These are phyloP conservation scores for Coniochaeta hoffmannii DNA, from an alignment of 2,329 filamentous ascomycete genomes.

Conservation along the genomic window DNA sequence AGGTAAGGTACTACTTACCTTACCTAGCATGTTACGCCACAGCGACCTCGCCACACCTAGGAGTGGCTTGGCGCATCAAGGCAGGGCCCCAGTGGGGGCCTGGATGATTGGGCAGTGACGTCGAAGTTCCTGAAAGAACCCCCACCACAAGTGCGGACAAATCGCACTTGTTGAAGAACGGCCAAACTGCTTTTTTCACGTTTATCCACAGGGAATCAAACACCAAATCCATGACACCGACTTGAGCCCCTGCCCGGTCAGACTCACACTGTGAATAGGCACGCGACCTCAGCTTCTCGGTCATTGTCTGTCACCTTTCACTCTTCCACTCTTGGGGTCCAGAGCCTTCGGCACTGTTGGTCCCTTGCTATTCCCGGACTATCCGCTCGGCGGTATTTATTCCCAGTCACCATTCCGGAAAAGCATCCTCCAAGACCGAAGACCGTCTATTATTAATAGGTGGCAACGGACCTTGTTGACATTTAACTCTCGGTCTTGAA, in stretches of 20 bases:
- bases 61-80: too few relatives aligned
- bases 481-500: background rate
- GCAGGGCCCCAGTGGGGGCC: background rate
- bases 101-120: background rate
- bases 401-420: background rate
- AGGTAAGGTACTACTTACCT: too few relatives aligned
- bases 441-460: background rate
- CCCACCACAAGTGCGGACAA: background rate
- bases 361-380: background rate
- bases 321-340: background rate
- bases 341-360: background rate
- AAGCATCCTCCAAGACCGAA: slow-evolving; percentile 3
- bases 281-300: background rate
- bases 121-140: background rate
- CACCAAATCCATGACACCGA: background rate
- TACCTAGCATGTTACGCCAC: too few relatives aligned
- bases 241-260: background rate
- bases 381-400: background rate
- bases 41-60: too few relatives aligned
- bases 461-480: background rate
- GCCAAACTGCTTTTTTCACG: background rate
- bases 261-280: background rate
- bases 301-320: background rate
- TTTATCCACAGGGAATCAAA: background rate
- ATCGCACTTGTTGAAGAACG: background rate